These are phyloP conservation scores for Tolypocladium guangdongense DNA, from an alignment of 2,329 filamentous ascomycete genomes.

Conservation along the genomic window DNA sequence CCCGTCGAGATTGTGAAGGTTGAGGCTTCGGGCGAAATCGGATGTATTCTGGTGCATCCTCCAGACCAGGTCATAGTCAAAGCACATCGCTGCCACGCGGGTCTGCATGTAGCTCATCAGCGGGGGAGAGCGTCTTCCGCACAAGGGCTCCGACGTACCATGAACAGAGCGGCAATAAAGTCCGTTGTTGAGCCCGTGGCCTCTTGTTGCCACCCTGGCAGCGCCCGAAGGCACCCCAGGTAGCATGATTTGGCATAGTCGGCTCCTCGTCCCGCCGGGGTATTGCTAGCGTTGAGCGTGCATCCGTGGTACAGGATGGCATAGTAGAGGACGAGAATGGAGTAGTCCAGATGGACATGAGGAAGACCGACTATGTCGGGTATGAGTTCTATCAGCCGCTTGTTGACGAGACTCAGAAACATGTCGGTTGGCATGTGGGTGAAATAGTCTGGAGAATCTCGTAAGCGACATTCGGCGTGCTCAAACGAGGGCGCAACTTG, in stretches of 20 bases:
- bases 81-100: conserved; percentile 17
- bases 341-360: conserved; percentile 18
- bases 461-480: not conserved
- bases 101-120: conserved; percentile 7
- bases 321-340: conserved; percentile 19
- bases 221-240: conserved; percentile 16
- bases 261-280: conserved; percentile 3
- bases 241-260: conserved; percentile 15
- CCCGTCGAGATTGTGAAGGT: conserved; percentile 19
- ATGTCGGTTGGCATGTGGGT: conserved; percentile 16
- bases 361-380: conserved; percentile 17
- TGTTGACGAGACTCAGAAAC: conserved; percentile 16
- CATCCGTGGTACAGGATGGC: conserved; percentile 17
- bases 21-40: conserved; percentile 18
- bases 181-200: conserved; percentile 18
- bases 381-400: conserved; percentile 15
- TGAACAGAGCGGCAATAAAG: conserved; percentile 17
- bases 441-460: conserved; percentile 13
- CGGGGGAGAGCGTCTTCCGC: not conserved
- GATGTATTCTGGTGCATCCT: conserved; percentile 17
- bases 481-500: not conserved
- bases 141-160: conserved; percentile 5
- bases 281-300: conserved; percentile 11
- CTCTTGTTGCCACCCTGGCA: conserved; percentile 18
- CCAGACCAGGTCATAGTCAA: conserved; percentile 22